Conservation (phyloP, 1,284 basidiomycete species). For the Sanghuangporus baumii region DNA sequence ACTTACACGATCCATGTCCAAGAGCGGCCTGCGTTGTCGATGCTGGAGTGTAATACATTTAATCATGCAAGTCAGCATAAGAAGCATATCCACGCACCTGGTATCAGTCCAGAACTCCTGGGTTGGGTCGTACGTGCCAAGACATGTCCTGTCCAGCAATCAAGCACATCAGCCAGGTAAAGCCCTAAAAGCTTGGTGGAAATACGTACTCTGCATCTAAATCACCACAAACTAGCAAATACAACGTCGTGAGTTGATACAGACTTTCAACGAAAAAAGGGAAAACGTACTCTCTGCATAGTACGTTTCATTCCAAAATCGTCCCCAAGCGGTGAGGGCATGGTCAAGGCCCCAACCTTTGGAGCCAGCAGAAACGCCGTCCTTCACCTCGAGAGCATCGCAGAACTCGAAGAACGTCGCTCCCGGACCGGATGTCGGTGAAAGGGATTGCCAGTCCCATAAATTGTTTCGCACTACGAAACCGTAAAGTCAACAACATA, state of each 20-base stretch:
- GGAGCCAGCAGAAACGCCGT: slow-evolving; percentile 48
- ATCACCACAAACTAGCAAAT: slow-evolving; percentile 37
- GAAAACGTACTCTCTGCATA: slow-evolving; percentile 33
- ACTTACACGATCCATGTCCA: slow-evolving; percentile 59
- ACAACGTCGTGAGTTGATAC: neutral
- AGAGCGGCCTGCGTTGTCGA: slow-evolving; percentile 48
- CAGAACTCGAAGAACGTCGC: slow-evolving; percentile 59
- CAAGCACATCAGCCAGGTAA: neutral
- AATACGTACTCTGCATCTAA: slow-evolving; percentile 35
- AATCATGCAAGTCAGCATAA: neutral
- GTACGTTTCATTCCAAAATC: slow-evolving; percentile 47
- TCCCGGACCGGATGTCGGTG: slow-evolving; percentile 37
- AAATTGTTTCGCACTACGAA: slow-evolving; percentile 45
- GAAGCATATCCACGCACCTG: slow-evolving; percentile 14
- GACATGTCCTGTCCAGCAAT: slow-evolving; percentile 37
- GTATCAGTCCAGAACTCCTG: slow-evolving; percentile 46
- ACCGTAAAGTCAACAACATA: neutral
- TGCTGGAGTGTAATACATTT: neutral
- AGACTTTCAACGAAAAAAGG: slow-evolving; percentile 1
- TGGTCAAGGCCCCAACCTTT: slow-evolving; percentile 60
- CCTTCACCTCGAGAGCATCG: slow-evolving; percentile 65
- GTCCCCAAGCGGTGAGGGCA: slow-evolving; percentile 57
- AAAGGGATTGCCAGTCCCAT: slow-evolving; percentile 52
- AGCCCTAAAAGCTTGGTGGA: neutral
- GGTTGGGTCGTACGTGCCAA: slow-evolving; percentile 51